Base-by-base conservation (phyloP, 805 yeast genomes). In the Candida chauliodis region DNA sequence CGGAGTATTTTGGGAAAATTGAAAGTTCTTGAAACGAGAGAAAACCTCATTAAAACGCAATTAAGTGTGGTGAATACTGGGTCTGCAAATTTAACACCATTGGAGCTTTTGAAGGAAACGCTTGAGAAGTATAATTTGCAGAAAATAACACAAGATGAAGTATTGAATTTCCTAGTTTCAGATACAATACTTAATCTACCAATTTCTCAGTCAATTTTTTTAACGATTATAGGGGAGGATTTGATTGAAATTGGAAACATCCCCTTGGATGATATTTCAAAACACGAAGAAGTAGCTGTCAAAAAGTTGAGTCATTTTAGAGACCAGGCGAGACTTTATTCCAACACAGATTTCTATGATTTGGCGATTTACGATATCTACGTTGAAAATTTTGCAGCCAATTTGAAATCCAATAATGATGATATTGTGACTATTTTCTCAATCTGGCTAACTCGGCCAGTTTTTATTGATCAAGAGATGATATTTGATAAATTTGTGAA, bases 341-440 rank as follows among this genome's bases (percentile, higher is more conserved):
- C 15, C 4, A 34, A 25, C 10, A 14, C 4, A 25, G 26, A 34
- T 11, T n/a, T n/a, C 4, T 19, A 25, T 9, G 31, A 34, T 19
- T 34, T 34, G 14, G 11, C 27, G 11, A 34, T 34, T 16, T 34
- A 34, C n/a, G 14, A 34, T 17, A 10, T 33, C 3, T 33, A 33
- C 10, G 5, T n/a, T 6, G 16, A 15, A 16, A 33, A 23, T 9
- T 23, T 33, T 13, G 10, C 17, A 19, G 5, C 5, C 7, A 13
- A 5, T 18, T 19, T 34, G 13, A 17, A 23, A 3, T 11, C 13
- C 3, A 5, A 10, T 16, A 7, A 14, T 14, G 37, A 34, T 19
- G 37, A 25, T 13, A 19, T 34, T 9, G 25, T 34, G 3, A 19
- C 17, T 4, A n/a, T 26, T 3, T 26, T 34, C 26, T 34, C 37